phyloP scores from a whole-genome alignment of 345 rosid species.

The Alliaria petiolata region DNA sequence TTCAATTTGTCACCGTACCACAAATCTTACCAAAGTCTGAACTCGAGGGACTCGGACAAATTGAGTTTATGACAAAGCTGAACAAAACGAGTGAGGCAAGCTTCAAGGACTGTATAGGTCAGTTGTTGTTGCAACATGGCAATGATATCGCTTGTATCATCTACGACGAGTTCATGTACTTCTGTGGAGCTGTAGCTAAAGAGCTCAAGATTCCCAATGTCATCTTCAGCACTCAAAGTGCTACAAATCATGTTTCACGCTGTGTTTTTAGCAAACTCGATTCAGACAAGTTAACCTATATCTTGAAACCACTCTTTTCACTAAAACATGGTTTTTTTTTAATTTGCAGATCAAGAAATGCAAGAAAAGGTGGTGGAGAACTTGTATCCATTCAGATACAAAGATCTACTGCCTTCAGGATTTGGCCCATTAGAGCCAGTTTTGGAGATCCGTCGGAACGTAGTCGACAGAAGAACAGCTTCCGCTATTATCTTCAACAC shows the following conservation, averaged over 20 bases:
- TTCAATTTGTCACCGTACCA: slow-evolving; percentile 2
- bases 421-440: neutral
- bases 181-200: slow-evolving; percentile 5
- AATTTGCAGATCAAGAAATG: neutral
- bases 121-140: neutral
- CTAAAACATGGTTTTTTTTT: neutral
- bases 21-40: neutral
- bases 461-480: slow-evolving; percentile 9
- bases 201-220: slow-evolving; percentile 13
- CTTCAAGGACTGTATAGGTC: slow-evolving; percentile 1
- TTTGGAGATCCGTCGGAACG: neutral
- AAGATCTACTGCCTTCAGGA: neutral
- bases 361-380: slow-evolving; percentile 17
- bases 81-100: slow-evolving; percentile 3
- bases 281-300: neutral
- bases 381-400: slow-evolving; percentile 17
- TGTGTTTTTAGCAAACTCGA: neutral
- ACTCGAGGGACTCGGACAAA: neutral
- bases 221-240: slow-evolving; percentile 19
- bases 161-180: slow-evolving; percentile 21
- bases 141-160: slow-evolving; percentile 3
- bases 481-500: slow-evolving; percentile 23
- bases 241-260: slow-evolving; percentile 12
- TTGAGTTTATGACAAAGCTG: neutral
- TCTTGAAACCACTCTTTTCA: neutral